Evolutionary conservation across 2,329 filamentous ascomycete species (phyloP), one percentile per base, ranked within the genome.

Genomic region (Colletotrichum orbiculare): DNA sequence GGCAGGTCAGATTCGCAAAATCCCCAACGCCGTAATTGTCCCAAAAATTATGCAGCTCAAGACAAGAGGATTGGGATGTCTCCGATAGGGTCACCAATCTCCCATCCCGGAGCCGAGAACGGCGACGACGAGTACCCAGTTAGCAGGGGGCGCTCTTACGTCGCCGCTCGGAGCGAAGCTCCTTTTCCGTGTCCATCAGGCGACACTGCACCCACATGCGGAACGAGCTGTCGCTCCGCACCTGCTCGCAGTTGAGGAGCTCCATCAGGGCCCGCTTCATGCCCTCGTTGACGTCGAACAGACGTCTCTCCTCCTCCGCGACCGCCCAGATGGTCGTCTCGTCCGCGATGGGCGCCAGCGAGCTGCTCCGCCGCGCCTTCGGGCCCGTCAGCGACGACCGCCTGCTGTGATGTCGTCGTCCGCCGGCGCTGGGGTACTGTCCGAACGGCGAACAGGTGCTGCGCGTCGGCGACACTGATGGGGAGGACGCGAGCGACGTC

Each of bases 191-290:
- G 69, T 88, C 85, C 82, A 89, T 83, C 34, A 89, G 77, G 12
- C 85, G 78, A 17, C 82, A 80, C 73, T 88, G 86, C 39, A 88
- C 84, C 83, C 85, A 88, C 65, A 81, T 85, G 52, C 86, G 84
- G 71, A 86, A 83, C 1, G 79, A 77, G 35, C 76, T 75, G 65
- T 87, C 83, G 49, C 73, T 75, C 46, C 85, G 83, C 13, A 87
- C 84, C 42, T 81, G 76, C 33, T 85, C 82, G 74, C 85, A 88
- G 75, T 88, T 89, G 70, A 89, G 81, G 12, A 89, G 81, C 73
- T 88, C 86, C 6, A 86, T 89, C 69, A 89, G 72, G 2, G 85
- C 83, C 38, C 85, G 81, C 77, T 89, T 89, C 77, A 89, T 86
- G 69, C 83, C 82, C 74, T 88, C 85, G 74, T 87, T 87, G 74